Evolutionary conservation across 1,284 basidiomycete genomes (phyloP).

Genomic region (Phylloboletellus chloephorus): DNA sequence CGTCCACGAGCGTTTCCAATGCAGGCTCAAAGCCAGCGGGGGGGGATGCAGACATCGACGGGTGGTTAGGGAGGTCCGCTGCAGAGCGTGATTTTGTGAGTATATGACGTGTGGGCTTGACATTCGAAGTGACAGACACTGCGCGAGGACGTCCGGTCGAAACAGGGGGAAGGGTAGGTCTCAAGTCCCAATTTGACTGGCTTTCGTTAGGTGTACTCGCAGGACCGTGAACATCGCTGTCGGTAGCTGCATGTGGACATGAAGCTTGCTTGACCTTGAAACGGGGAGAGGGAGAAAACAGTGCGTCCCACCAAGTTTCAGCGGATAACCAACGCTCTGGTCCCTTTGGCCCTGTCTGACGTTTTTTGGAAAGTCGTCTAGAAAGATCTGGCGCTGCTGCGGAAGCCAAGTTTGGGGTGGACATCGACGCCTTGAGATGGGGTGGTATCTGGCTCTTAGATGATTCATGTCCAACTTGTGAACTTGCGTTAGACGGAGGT

Average conservation of each 20-base stretch:
- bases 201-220: conserved; percentile 41
- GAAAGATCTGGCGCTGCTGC: background rate
- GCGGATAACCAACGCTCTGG: conserved; percentile 64
- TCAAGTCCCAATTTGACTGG: conserved; percentile 3
- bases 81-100: conserved; percentile 49
- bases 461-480: conserved; percentile 3
- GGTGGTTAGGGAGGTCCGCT: conserved; percentile 28
- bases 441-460: conserved; percentile 9
- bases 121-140: conserved; percentile 12
- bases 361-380: conserved; percentile 11
- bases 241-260: conserved; percentile 12
- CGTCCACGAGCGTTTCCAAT: conserved; percentile 18
- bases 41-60: conserved; percentile 7
- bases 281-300: conserved; percentile 67
- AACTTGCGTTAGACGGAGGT: background rate
- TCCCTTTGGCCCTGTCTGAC: conserved; percentile 28
- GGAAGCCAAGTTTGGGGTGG: conserved; percentile 56
- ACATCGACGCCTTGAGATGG: conserved; percentile 46
- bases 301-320: conserved; percentile 74
- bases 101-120: conserved; percentile 30
- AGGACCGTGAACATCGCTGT: conserved; percentile 45
- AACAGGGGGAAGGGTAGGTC: conserved; percentile 9
- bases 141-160: conserved; percentile 20
- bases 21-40: conserved; percentile 20
- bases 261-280: conserved; percentile 41